A percentile compares a stretch with the other conserved stretches of the same genome.
These are phyloP conservation scores for Emergomyces africanus DNA, from an alignment of 2,329 filamentous ascomycete genomes.

Conservation along the genomic window DNA sequence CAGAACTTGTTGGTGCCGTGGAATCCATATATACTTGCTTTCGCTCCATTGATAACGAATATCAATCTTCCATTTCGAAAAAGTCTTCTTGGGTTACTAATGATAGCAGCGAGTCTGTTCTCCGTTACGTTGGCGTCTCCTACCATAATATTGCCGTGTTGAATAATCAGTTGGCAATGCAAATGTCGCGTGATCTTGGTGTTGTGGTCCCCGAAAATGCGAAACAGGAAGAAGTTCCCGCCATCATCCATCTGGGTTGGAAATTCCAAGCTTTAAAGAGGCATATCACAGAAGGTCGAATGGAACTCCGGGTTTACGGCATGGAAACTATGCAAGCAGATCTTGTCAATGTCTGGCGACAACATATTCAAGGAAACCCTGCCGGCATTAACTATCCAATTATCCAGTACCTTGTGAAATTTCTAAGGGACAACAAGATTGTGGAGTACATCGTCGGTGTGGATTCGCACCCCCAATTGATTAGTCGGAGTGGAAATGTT, in stretches of 20 bases:
- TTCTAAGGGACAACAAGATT: constrained; percentile 56
- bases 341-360: constrained; percentile 54
- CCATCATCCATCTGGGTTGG: constrained; percentile 43
- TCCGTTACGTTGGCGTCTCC: constrained; percentile 20
- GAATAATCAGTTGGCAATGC: constrained; percentile 20
- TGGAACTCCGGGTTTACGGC: constrained; percentile 76
- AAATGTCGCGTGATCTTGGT: constrained; percentile 25
- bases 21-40: constrained; percentile 19
- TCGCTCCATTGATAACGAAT: constrained; percentile 22
- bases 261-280: constrained; percentile 55
- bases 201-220: constrained; percentile 21
- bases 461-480: constrained; percentile 85
- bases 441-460: constrained; percentile 81
- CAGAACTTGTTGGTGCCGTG: constrained; percentile 10
- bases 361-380: constrained; percentile 36
- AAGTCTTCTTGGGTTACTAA: constrained; percentile 31
- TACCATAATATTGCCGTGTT: constrained; percentile 21
- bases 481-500: constrained; percentile 67
- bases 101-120: constrained; percentile 27
- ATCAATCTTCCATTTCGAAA: constrained; percentile 29
- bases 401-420: constrained; percentile 54
- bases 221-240: constrained; percentile 17
- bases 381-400: constrained; percentile 38
- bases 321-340: constrained; percentile 61
- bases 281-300: constrained; percentile 70